These are phyloP conservation scores for Puccinia novopanici DNA, from an alignment of 1,284 basidiomycete genomes.

Conservation along the genomic window DNA sequence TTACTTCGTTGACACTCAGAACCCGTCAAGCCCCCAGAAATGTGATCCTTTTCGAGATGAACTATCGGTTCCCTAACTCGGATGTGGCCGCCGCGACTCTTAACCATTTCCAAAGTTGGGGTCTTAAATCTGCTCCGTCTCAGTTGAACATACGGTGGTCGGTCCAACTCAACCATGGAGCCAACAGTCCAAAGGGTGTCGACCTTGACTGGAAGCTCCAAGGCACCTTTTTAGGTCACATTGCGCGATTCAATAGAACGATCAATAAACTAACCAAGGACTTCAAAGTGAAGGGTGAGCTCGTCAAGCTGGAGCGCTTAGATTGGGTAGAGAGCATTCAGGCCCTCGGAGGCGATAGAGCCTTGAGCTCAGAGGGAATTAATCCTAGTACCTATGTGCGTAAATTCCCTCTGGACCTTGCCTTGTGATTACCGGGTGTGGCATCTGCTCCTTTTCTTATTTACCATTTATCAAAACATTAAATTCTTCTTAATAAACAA, in stretches of 20 bases:
- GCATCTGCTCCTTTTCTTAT: neutral
- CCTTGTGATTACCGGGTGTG: neutral
- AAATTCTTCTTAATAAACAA: neutral
- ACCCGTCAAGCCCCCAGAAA: constrained; percentile 21
- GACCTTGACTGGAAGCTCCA: constrained; percentile 1
- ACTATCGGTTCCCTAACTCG: constrained; percentile 17
- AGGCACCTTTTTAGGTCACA: constrained; percentile 24
- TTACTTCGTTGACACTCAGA: constrained; percentile 54
- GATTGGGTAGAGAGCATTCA: constrained; percentile 28
- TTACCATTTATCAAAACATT: neutral
- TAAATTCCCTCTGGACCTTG: neutral
- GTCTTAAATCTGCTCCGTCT: constrained; percentile 26
- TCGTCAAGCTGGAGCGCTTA: neutral
- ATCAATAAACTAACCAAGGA: neutral
- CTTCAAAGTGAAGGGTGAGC: constrained; percentile 1
- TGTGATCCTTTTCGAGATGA: constrained; percentile 31
- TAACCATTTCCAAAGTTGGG: constrained; percentile 36
- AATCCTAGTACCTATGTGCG: constrained; percentile 22
- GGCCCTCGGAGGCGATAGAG: neutral
- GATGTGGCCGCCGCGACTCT: constrained; percentile 6
- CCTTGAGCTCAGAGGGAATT: constrained; percentile 27
- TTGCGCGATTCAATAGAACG: constrained; percentile 24
- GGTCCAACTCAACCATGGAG: neutral
- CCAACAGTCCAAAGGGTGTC: neutral
- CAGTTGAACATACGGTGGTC: constrained; percentile 31